Evolutionary conservation across 2,329 filamentous ascomycete genomes (phyloP), one percentile per base, ranked within the genome.

Genomic region (Arthrobotrys megalospora): DNA sequence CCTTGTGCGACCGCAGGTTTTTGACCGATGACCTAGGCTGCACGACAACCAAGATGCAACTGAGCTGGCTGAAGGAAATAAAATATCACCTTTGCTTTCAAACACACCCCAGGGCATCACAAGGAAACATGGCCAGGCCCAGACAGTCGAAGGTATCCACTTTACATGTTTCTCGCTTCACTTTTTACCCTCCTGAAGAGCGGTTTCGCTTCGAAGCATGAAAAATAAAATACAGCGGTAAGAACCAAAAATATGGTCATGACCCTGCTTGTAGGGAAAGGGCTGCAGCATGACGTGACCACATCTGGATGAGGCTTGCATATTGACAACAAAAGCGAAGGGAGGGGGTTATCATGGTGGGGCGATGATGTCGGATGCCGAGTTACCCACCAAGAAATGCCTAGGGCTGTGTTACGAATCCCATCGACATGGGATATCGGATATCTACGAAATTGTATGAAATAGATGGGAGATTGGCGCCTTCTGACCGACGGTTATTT

Each of bases 201-300:
- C 21, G 55, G 36, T 60, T 60, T 60, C 55, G 55, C 55, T 60
- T 60, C 36, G 19, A 58, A 58, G 34, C 34, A 12, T 14, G 7
- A 41, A 60, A 43, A 43, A 43, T 41, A 60, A 60, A 48, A 21
- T 48, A 24, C 19, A 48, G 19, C 43, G 43, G 24, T 11, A 48
- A 48, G 41, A 16, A 14, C 38, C 38, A 64, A 63, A 48, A 38
- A 52, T 24, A 53, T 47, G 66, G 52, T 70, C 66, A 70, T 16
- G 66, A 47, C 58, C 65, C 41, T 64, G 48, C 19, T 50, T 48
- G 32, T 38, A 53, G 28, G 19, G 45, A 43, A 60, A 41, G 16
- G 55, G 55, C 65, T 78, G 75, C 75, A 78, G 60, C 67, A 78
- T 78, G 75, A 78, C 67, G 75, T 78, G 67, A 78, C 75, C 53